phyloP scores from a whole-genome alignment of 2,329 filamentous ascomycete species.

The Colletotrichum sidae region DNA sequence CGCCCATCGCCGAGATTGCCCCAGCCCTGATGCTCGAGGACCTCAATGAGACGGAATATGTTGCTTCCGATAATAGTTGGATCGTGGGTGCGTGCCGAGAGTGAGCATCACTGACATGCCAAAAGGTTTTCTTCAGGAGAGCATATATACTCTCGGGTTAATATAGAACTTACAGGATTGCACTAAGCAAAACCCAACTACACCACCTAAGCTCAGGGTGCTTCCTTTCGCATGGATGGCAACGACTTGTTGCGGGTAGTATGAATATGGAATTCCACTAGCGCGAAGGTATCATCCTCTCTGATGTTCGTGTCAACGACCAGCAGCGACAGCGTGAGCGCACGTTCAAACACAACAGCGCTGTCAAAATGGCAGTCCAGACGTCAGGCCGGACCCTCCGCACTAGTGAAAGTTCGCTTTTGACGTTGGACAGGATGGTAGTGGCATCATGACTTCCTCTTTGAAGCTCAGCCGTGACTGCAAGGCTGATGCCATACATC shows the following conservation, averaged over 20 bases:
- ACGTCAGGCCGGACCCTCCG: slow-evolving; percentile 17
- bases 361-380: slow-evolving; percentile 25
- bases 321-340: slow-evolving; percentile 12
- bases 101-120: slow-evolving; percentile 84
- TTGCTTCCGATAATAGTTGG: slow-evolving; percentile 75
- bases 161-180: slow-evolving; percentile 62
- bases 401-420: slow-evolving; percentile 24
- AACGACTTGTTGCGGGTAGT: slow-evolving; percentile 64
- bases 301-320: slow-evolving; percentile 58
- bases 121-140: slow-evolving; percentile 78
- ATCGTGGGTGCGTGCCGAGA: slow-evolving; percentile 83
- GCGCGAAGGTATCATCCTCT: slow-evolving; percentile 66
- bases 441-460: slow-evolving; percentile 69
- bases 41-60: slow-evolving; percentile 77
- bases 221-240: slow-evolving; percentile 69
- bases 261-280: slow-evolving; percentile 63
- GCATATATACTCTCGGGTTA: slow-evolving; percentile 55
- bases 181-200: slow-evolving; percentile 74
- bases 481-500: slow-evolving; percentile 75
- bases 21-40: slow-evolving; percentile 81
- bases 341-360: slow-evolving; percentile 27
- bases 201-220: slow-evolving; percentile 75
- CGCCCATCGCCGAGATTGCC: slow-evolving; percentile 53
- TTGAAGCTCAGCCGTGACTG: slow-evolving; percentile 72
- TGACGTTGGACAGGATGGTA: slow-evolving; percentile 22